Conservation (phyloP, 345 rosid species). For the Clausena lansium region DNA sequence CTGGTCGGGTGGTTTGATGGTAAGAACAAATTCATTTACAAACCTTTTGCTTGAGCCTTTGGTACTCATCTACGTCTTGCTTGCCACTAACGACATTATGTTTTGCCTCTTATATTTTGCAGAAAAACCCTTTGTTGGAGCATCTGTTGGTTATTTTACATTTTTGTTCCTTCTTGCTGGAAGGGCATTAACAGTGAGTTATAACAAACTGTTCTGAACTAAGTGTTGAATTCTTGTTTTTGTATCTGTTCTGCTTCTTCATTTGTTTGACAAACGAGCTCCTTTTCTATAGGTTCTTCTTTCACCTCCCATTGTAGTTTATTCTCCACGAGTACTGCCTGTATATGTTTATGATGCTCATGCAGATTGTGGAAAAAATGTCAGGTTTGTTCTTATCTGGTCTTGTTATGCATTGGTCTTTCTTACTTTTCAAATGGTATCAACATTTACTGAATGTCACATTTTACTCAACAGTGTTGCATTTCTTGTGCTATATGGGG, state of each 20-base stretch:
- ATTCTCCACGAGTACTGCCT: conserved; percentile 97
- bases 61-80: not conserved
- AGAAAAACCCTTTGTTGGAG: conserved; percentile 97
- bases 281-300: conserved; percentile 75
- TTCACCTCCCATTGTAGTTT: conserved; percentile 98
- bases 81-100: conserved; percentile 15
- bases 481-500: conserved; percentile 93
- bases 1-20: conserved; percentile 90
- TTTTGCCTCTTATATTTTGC: conserved; percentile 28
- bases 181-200: conserved; percentile 91
- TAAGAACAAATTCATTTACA: conserved; percentile 23
- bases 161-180: conserved; percentile 94
- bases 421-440: conserved; percentile 6
- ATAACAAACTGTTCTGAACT: not conserved
- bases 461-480: conserved; percentile 62
- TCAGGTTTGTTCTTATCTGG: conserved; percentile 62
- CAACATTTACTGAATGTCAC: conserved; percentile 11
- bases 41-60: conserved; percentile 12
- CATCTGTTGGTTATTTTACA: conserved; percentile 97
- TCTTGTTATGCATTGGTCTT: conserved; percentile 2
- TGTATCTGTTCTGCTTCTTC: conserved; percentile 6
- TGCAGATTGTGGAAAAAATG: conserved; percentile 96
- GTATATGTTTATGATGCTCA: conserved; percentile 98
- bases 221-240: conserved; percentile 9
- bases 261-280: not conserved